phyloP scores from a whole-genome alignment of 2,329 filamentous ascomycete genomes.

The Podosphaera fusca region DNA sequence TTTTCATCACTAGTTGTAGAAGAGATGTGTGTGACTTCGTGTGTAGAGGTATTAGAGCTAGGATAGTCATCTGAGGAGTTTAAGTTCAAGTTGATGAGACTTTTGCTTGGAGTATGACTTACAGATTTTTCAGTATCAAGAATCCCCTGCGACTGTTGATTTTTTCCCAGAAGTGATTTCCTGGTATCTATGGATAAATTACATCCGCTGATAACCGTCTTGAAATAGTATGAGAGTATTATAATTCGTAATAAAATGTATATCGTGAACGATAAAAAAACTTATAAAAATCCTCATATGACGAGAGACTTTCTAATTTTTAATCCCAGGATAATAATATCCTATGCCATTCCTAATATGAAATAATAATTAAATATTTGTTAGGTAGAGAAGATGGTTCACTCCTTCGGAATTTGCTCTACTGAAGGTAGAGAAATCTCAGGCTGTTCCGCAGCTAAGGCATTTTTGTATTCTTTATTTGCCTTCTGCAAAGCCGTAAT shows the following conservation, averaged over 20 bases:
- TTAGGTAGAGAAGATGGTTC: not conserved
- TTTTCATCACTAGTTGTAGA: slow-evolving; percentile 14
- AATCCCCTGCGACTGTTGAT: slow-evolving; percentile 5
- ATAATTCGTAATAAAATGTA: not conserved
- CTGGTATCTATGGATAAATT: not conserved
- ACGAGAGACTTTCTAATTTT: not conserved
- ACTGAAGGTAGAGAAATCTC: slow-evolving; percentile 3
- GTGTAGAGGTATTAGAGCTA: slow-evolving; percentile 18
- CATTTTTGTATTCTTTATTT: slow-evolving; percentile 45
- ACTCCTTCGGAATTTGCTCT: not conserved
- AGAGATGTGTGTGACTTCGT: slow-evolving; percentile 18
- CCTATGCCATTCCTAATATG: not conserved
- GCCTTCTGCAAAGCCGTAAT: slow-evolving; percentile 48
- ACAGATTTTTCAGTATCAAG: slow-evolving; percentile 4
- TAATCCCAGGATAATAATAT: not conserved
- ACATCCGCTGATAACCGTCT: not conserved
- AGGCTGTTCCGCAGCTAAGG: slow-evolving; percentile 35
- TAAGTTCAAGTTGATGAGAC: slow-evolving; percentile 10
- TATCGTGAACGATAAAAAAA: not conserved
- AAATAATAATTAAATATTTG: not conserved
- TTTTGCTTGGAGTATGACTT: slow-evolving; percentile 15
- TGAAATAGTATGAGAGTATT: not conserved
- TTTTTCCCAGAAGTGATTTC: slow-evolving; percentile 4
- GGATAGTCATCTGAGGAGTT: slow-evolving; percentile 19
- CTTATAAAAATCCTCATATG: not conserved